Conservation (phyloP, 1,284 basidiomycete species). For the Porogramme epimiltina region DNA sequence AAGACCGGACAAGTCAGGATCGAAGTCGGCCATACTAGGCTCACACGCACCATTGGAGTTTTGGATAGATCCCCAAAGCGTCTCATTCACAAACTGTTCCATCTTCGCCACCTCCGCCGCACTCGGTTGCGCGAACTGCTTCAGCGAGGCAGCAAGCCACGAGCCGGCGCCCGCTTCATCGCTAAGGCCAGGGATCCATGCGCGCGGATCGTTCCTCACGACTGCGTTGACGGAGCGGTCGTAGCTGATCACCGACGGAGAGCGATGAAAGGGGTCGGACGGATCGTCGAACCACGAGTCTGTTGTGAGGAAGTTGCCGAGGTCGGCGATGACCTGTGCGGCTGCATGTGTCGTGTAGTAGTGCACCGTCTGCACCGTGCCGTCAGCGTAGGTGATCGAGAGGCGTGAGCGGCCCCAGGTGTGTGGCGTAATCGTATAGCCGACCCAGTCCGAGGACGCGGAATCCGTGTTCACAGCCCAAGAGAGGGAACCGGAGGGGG, state of each 20-base stretch:
- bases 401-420: conserved; percentile 55
- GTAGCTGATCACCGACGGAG: conserved; percentile 59
- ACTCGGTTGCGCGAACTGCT: conserved; percentile 56
- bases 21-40: neutral
- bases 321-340: conserved; percentile 45
- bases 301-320: conserved; percentile 58
- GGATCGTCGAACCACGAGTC: conserved; percentile 55
- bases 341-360: conserved; percentile 55
- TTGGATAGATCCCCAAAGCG: conserved; percentile 54
- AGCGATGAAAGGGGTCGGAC: conserved; percentile 54
- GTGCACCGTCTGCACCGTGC: conserved; percentile 54
- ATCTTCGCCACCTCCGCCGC: conserved; percentile 53
- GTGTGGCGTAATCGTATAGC: conserved; percentile 48
- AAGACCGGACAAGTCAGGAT: neutral
- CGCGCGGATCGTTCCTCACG: conserved; percentile 48
- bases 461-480: conserved; percentile 48
- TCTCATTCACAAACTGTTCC: conserved; percentile 50
- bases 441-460: conserved; percentile 44
- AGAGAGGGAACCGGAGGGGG: conserved; percentile 49
- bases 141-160: conserved; percentile 59
- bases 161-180: conserved; percentile 63
- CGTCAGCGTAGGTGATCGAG: conserved; percentile 52
- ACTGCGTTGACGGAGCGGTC: conserved; percentile 52
- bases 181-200: conserved; percentile 60
- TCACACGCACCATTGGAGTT: conserved; percentile 45